Conservation (phyloP, 257 asterid species). For the Craterostigma plantagineum region DNA sequence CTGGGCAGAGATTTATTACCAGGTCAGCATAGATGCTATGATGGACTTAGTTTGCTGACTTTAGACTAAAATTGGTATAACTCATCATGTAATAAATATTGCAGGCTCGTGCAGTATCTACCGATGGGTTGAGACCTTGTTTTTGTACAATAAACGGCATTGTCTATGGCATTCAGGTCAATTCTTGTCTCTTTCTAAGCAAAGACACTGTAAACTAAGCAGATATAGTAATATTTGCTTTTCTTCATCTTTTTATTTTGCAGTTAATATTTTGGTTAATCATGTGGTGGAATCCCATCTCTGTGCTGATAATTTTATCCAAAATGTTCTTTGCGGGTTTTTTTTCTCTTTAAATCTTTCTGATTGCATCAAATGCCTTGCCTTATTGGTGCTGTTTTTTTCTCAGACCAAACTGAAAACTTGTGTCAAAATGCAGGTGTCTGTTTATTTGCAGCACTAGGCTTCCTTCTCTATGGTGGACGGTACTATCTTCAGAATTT, state of each 20-base stretch:
- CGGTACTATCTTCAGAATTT: constrained; percentile 22
- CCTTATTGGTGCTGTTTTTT: too few relatives aligned
- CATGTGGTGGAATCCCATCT: constrained; percentile 83
- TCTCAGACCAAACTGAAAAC: constrained; percentile 8
- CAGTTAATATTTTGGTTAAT: constrained; percentile 71
- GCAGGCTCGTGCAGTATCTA: constrained; percentile 96
- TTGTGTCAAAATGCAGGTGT: constrained; percentile 42
- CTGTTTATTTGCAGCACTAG: constrained; percentile 79
- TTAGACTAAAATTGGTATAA: not conserved
- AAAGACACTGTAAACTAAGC: too few relatives aligned
- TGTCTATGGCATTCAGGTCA: constrained; percentile 80
- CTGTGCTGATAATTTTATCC: constrained; percentile 38
- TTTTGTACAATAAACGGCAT: constrained; percentile 70
- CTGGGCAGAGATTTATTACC: constrained; percentile 97
- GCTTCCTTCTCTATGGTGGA: constrained; percentile 96
- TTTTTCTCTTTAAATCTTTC: not conserved
- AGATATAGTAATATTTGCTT: constrained; percentile 2
- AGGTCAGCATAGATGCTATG: constrained; percentile 25
- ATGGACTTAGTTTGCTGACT: not conserved
- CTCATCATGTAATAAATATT: constrained; percentile 1
- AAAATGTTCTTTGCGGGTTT: constrained; percentile 96
- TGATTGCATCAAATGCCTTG: not conserved
- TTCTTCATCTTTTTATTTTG: constrained; percentile 12
- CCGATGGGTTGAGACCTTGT: constrained; percentile 85
- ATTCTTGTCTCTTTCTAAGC: too few relatives aligned